Percentiles rank a stretch among this genome's conserved stretches.
phyloP scores from a whole-genome alignment of 2,329 filamentous ascomycete species.

The Trichoderma sp. region DNA sequence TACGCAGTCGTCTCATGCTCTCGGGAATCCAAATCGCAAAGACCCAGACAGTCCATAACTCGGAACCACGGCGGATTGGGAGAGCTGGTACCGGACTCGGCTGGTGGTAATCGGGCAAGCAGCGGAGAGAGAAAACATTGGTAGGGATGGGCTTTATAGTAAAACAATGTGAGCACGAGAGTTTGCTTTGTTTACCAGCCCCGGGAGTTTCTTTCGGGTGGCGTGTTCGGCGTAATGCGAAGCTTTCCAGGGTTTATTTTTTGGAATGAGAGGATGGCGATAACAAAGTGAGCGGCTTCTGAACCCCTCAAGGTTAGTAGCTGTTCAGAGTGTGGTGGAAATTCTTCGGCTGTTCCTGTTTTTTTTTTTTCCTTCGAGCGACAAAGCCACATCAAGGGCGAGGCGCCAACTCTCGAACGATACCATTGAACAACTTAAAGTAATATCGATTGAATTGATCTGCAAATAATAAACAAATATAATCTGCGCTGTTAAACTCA shows the following conservation, averaged over 20 bases:
- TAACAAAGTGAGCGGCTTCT: conserved; percentile 25
- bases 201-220: background rate
- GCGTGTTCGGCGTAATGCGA: conserved; percentile 16
- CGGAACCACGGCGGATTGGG: conserved; percentile 29
- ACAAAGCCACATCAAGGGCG: background rate
- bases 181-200: background rate
- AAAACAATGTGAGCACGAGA: conserved; percentile 3
- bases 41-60: conserved; percentile 39
- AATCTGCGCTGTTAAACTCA: background rate
- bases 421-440: background rate
- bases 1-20: conserved; percentile 39
- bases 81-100: conserved; percentile 37
- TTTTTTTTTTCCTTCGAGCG: background rate
- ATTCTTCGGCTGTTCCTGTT: conserved; percentile 25
- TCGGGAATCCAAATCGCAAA: conserved; percentile 33
- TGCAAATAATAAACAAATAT: background rate
- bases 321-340: conserved; percentile 21
- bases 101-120: conserved; percentile 39
- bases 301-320: conserved; percentile 27
- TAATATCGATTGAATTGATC: background rate
- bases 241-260: background rate
- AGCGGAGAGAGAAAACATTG: conserved; percentile 41
- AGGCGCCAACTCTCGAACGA: background rate
- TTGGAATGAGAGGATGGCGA: conserved; percentile 19
- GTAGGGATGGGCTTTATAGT: conserved; percentile 29